phyloP scores from a whole-genome alignment of 768 basidiomycete genomes.

The Lepiota brunneoincarnata region DNA sequence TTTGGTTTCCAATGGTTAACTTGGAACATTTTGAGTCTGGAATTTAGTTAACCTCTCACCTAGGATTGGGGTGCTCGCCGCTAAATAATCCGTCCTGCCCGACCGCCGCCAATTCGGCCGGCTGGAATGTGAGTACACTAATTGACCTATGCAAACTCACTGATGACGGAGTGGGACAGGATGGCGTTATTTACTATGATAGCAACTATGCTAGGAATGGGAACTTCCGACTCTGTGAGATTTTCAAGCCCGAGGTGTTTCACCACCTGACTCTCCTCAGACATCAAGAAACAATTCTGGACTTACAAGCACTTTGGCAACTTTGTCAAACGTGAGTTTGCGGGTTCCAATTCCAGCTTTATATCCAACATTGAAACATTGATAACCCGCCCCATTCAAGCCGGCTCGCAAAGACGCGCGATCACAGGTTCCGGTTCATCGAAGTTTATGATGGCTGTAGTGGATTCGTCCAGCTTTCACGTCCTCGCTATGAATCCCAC shows the following conservation, averaged over 20 bases:
- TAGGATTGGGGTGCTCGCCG: constrained; percentile 39
- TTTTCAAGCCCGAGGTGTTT: neutral
- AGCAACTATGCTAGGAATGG: constrained; percentile 32
- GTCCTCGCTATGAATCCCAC: constrained; percentile 35
- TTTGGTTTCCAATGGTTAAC: constrained; percentile 31
- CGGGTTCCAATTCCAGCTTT: too few relatives aligned
- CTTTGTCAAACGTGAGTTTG: constrained; percentile 34
- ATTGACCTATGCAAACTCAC: neutral
- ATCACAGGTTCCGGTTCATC: constrained; percentile 31
- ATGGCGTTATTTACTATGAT: constrained; percentile 41
- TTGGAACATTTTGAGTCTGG: constrained; percentile 6
- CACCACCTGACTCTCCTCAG: constrained; percentile 14
- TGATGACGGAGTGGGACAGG: constrained; percentile 16
- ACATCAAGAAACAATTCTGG: constrained; percentile 37
- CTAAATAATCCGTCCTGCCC: constrained; percentile 30
- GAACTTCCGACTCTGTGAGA: constrained; percentile 34
- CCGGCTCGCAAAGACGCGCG: constrained; percentile 33
- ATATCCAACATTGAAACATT: neutral
- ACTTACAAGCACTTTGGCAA: constrained; percentile 39
- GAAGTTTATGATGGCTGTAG: constrained; percentile 29
- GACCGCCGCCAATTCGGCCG: constrained; percentile 32
- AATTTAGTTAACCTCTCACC: neutral
- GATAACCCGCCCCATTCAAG: constrained; percentile 13
- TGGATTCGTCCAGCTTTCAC: constrained; percentile 24
- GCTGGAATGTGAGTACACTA: constrained; percentile 35